phyloP scores from a whole-genome alignment of 2,329 filamentous ascomycete genomes.

The Fusarium siculi region DNA sequence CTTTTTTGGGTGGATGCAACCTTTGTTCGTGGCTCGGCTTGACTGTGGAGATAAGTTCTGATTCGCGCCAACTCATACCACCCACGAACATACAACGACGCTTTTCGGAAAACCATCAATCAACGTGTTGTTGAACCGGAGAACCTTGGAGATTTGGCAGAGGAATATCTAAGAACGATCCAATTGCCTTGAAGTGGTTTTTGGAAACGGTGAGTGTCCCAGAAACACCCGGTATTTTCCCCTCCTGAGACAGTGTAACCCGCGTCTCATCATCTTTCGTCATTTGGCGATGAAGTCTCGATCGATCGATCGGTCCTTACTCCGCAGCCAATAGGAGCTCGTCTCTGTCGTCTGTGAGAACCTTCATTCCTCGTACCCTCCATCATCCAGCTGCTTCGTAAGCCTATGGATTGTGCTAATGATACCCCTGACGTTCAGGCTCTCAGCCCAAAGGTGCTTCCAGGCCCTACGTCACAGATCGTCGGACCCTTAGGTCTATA shows the following conservation, averaged over 20 bases:
- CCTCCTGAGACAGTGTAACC: conserved; percentile 13
- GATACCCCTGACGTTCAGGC: conserved; percentile 7
- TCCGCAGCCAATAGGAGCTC: conserved; percentile 40
- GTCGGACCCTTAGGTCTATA: conserved; percentile 23
- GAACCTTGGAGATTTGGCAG: not conserved
- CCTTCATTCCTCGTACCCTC: conserved; percentile 14
- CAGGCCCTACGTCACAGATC: conserved; percentile 38
- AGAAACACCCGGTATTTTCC: conserved; percentile 18
- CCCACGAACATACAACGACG: not conserved
- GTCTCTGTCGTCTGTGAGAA: not conserved
- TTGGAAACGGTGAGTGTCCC: conserved; percentile 24
- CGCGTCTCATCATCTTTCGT: conserved; percentile 34
- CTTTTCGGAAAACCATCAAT: not conserved
- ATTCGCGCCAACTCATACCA: conserved; percentile 3
- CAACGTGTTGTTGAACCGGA: not conserved
- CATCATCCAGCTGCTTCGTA: not conserved
- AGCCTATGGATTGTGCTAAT: conserved; percentile 22
- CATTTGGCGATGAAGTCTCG: conserved; percentile 42
- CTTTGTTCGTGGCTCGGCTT: not conserved
- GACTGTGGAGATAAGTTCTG: conserved; percentile 21
- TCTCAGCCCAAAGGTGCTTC: conserved; percentile 19
- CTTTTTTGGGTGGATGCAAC: conserved; percentile 13
- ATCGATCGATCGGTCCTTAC: conserved; percentile 49
- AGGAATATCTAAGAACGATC: not conserved
- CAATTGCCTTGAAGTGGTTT: conserved; percentile 4